Base-by-base conservation (phyloP, 768 basidiomycete genomes). In the Lactarius tabidus region DNA sequence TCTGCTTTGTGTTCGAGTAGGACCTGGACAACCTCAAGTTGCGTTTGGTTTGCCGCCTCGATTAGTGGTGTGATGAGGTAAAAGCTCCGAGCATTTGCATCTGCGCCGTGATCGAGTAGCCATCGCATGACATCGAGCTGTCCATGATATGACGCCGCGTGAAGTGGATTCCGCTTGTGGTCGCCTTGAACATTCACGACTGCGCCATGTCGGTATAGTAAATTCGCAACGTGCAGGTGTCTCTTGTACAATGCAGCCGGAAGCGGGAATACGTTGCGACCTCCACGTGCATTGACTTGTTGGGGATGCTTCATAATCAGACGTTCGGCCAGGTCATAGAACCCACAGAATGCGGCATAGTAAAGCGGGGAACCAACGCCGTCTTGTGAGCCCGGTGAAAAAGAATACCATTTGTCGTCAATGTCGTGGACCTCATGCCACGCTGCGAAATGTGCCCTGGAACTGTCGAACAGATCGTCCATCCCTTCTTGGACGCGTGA, bases 141-240 rank as follows among this genome's bases (percentile, higher is more conserved):
- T n/a, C 10, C 43, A n/a, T 9, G 0, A 0, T 2, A 0, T 9
- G n/a, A n/a, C 10, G 43, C 43, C 1, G n/a, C 0, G 10, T 23
- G 7, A 10, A 45, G 43, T 3, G n/a, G n/a, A n/a, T 3, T 45
- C n/a, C n/a, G 10, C 41, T 3, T 8, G 7, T 2, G 1, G 2
- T 10, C 3, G 20, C 9, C 43, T 45, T 9, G 43, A n/a, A n/a
- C n/a, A 45, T 45, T n/a, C 1, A 43, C 41, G 41, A n/a, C 7
- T 3, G 43, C n/a, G 12, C 43, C 43, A 9, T 45, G 43, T 20
- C 20, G 9, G 43, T 2, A 18, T 6, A 23, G 41, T n/a, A 43
- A 43, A 43, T 43, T 9, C 20, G 41, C 41, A 20, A 43, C 20
- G 20, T 0, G 2, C 18, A 43, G 20, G 41, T 43, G 41, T 9